Percentiles rank a stretch among this genome's conserved stretches.
Conservation (phyloP, 1,284 basidiomycete species). For the Microbotryum intermedium region DNA sequence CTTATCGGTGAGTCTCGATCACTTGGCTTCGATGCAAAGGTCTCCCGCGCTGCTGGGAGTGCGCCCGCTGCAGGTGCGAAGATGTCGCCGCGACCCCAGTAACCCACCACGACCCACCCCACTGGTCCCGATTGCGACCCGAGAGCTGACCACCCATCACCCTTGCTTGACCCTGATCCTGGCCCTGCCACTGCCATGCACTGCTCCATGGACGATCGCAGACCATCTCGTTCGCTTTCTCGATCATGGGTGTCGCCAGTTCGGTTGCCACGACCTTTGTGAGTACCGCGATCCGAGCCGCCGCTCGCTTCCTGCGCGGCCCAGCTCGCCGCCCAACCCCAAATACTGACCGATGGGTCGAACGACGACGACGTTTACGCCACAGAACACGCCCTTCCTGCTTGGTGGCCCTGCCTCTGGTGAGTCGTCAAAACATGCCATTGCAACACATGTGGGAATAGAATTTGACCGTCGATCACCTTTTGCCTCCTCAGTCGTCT, state of each 20-base stretch:
- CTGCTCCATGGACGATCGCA: constrained; percentile 1
- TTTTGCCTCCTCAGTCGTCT: constrained; percentile 44
- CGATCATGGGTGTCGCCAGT: constrained; percentile 68
- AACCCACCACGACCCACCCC: background rate
- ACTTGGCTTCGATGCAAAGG: background rate
- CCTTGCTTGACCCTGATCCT: background rate
- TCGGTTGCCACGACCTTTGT: constrained; percentile 66
- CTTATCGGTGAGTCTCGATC: constrained; percentile 49
- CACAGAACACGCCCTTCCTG: constrained; percentile 56
- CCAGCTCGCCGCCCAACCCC: too few relatives aligned
- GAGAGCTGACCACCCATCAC: background rate
- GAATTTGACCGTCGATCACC: too few relatives aligned
- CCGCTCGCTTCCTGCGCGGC: too few relatives aligned
- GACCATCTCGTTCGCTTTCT: constrained; percentile 67
- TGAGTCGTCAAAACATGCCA: constrained; percentile 22
- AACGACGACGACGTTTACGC: too few relatives aligned
- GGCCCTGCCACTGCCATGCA: background rate
- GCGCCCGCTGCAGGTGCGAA: background rate
- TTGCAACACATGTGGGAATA: too few relatives aligned
- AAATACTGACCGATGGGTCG: too few relatives aligned
- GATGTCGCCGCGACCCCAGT: background rate
- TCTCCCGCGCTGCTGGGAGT: background rate
- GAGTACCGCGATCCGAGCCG: too few relatives aligned
- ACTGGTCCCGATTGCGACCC: background rate
- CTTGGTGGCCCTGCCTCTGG: constrained; percentile 71